Conservation (phyloP, 768 basidiomycete species). For the Tylopilus plumbeoviolaceoides region DNA sequence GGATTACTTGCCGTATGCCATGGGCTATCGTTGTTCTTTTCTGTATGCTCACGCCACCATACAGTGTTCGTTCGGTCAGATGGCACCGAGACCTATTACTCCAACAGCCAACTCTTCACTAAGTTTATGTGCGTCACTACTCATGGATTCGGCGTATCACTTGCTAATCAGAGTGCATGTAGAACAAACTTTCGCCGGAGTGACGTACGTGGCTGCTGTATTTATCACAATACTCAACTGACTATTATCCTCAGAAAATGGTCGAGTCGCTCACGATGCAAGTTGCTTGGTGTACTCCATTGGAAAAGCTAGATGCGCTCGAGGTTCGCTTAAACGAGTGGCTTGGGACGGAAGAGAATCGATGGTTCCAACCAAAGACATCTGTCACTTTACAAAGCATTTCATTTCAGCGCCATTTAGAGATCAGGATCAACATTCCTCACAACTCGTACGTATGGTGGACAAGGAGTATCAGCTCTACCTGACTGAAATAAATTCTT, state of each 20-base stretch:
- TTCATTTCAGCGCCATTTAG: conserved; percentile 60
- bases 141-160: neutral
- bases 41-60: neutral
- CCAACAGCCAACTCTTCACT: conserved; percentile 70
- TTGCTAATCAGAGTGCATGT: neutral
- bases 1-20: conserved; percentile 64
- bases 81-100: conserved; percentile 78
- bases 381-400: conserved; percentile 61
- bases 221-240: neutral
- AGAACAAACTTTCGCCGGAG: conserved; percentile 74
- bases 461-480: neutral
- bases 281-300: conserved; percentile 70
- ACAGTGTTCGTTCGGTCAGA: conserved; percentile 61
- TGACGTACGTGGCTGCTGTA: conserved; percentile 39
- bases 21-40: neutral
- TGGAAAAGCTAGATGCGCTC: conserved; percentile 66
- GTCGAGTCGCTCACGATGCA: conserved; percentile 65
- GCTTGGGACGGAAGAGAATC: conserved; percentile 74
- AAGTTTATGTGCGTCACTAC: conserved; percentile 61
- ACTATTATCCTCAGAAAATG: conserved; percentile 48
- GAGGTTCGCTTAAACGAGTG: conserved; percentile 67
- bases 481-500: conserved; percentile 3
- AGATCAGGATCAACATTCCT: conserved; percentile 62
- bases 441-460: conserved; percentile 43
- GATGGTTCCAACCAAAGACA: conserved; percentile 73